phyloP scores from a whole-genome alignment of 2,329 filamentous ascomycete genomes.

The Cytospora piceae region DNA sequence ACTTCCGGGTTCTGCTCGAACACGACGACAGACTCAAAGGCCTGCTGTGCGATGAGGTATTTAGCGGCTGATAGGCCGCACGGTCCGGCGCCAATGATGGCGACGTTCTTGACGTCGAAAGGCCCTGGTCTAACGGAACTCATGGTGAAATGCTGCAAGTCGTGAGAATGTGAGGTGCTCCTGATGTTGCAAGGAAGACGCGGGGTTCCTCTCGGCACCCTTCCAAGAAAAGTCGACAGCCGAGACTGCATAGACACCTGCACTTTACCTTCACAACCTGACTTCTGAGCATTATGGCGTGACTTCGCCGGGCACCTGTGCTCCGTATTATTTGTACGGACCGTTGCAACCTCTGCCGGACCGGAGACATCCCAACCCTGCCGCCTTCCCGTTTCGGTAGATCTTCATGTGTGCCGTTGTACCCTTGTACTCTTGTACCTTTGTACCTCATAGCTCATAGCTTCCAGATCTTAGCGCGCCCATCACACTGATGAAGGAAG shows the following conservation, averaged over 20 bases:
- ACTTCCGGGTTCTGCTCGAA: conserved; percentile 80
- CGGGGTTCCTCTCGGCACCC: not conserved
- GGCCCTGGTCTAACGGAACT: conserved; percentile 32
- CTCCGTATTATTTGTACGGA: conserved; percentile 18
- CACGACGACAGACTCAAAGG: conserved; percentile 71
- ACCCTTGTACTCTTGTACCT: not conserved
- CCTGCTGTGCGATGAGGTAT: conserved; percentile 71
- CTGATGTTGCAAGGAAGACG: not conserved
- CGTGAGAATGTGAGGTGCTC: not conserved
- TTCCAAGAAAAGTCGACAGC: not conserved
- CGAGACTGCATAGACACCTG: not conserved
- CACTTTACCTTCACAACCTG: not conserved
- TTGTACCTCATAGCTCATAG: conserved; percentile 7
- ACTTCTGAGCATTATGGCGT: conserved; percentile 6
- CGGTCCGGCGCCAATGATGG: conserved; percentile 83
- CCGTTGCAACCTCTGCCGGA: conserved; percentile 10
- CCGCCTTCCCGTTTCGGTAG: conserved; percentile 8
- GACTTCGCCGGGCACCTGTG: conserved; percentile 10
- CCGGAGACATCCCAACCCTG: conserved; percentile 10
- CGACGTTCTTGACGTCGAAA: conserved; percentile 64
- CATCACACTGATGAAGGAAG: conserved; percentile 11
- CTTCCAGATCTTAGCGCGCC: conserved; percentile 6
- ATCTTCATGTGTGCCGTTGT: not conserved
- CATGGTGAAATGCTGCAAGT: conserved; percentile 31
- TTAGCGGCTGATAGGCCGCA: conserved; percentile 79